Conservation (phyloP, 139 green algal species). For the Raphidocelis subcapitata region DNA sequence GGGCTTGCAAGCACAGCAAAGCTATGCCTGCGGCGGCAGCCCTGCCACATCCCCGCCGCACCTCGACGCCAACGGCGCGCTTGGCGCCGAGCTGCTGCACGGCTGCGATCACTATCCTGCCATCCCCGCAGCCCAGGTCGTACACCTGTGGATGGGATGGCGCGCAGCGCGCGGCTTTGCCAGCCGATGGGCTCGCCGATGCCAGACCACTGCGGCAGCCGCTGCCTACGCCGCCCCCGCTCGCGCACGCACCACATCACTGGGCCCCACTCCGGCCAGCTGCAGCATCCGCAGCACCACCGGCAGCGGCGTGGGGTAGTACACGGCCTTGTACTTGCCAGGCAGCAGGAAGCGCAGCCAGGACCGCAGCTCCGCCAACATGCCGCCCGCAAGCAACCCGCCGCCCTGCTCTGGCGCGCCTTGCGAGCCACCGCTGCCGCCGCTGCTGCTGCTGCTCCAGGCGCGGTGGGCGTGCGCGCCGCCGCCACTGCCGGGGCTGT, state of each 20-base stretch:
- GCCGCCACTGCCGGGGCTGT: background rate
- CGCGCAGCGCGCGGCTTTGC: too few species aligned
- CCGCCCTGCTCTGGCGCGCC: too few species aligned
- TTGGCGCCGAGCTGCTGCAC: conserved; percentile 7
- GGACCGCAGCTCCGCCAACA: conserved; percentile 12
- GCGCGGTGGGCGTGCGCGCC: background rate
- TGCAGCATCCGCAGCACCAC: conserved; percentile 17
- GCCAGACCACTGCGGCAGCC: too few species aligned
- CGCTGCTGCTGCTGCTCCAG: conserved; percentile 4
- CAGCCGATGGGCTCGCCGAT: too few species aligned
- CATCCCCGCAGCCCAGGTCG: conserved; percentile 27
- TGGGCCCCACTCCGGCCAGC: background rate
- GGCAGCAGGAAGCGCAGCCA: conserved; percentile 13
- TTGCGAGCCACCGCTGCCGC: background rate
- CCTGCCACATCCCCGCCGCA: too few species aligned
- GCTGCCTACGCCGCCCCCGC: too few species aligned
- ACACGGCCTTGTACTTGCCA: conserved; percentile 19
- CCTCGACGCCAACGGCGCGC: conserved; percentile 6
- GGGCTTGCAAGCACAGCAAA: too few species aligned
- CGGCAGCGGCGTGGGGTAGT: conserved; percentile 15
- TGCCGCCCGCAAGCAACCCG: background rate
- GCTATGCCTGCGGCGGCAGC: too few species aligned
- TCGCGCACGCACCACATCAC: background rate
- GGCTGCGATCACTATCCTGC: conserved; percentile 9
- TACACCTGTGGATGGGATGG: conserved; percentile 2